Percentiles rank a stretch among this genome's conserved stretches.
These are phyloP conservation scores for Elongisporangium senticosum DNA, from an alignment of 352 stramenopile species.

Conservation along the genomic window DNA sequence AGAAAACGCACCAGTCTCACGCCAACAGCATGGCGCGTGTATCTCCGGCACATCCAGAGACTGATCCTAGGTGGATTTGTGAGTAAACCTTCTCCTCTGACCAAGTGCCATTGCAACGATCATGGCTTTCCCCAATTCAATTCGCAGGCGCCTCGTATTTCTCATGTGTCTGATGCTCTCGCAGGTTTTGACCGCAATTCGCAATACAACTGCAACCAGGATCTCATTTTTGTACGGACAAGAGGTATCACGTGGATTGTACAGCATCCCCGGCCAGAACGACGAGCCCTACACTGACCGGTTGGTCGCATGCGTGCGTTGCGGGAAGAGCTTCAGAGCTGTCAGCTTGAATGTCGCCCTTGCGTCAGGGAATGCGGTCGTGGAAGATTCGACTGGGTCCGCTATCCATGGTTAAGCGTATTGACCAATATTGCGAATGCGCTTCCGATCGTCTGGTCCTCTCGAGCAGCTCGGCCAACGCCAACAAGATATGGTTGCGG, in stretches of 20 bases:
- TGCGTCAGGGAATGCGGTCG: background rate
- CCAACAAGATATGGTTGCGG: conserved; percentile 14
- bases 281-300: conserved; percentile 48
- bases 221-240: conserved; percentile 11
- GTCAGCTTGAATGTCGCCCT: conserved; percentile 30
- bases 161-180: conserved; percentile 19
- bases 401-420: conserved; percentile 14
- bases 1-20: too few species aligned
- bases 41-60: too few species aligned
- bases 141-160: conserved; percentile 11
- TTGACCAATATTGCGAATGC: conserved; percentile 22
- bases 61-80: too few species aligned
- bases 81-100: too few species aligned
- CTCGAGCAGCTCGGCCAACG: conserved; percentile 14
- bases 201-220: conserved; percentile 9
- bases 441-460: conserved; percentile 16
- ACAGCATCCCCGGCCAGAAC: conserved; percentile 22
- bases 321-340: conserved; percentile 31
- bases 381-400: background rate
- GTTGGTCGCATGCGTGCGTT: conserved; percentile 28
- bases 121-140: background rate
- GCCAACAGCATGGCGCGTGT: too few species aligned
- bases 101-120: too few species aligned
- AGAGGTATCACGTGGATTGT: background rate
- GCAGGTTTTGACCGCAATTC: conserved; percentile 25